Evolutionary conservation across 768 basidiomycete species (phyloP).

Genomic region (Hirschioporus abietinus): DNA sequence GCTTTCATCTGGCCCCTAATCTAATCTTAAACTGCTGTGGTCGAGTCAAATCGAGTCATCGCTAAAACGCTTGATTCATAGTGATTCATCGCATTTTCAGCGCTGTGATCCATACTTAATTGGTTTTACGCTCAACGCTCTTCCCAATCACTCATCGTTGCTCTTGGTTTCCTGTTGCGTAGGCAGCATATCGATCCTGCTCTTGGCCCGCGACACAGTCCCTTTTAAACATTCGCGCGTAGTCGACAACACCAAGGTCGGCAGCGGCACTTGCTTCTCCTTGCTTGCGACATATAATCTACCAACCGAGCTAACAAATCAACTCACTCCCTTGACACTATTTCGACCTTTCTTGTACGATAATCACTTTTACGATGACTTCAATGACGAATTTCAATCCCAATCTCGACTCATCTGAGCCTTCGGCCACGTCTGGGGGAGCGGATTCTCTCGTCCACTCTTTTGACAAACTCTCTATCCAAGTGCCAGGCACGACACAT

Average conservation of each 20-base stretch:
- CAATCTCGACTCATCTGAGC: not conserved
- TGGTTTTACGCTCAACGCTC: not conserved
- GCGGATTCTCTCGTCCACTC: not conserved
- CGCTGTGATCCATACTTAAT: not conserved
- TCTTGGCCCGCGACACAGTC: not conserved
- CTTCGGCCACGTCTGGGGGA: not conserved
- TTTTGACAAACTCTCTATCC: not conserved
- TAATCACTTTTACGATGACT: not conserved
- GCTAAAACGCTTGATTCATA: not conserved
- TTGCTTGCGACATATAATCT: not conserved
- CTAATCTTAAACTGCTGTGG: not conserved
- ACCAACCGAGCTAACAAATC: not conserved
- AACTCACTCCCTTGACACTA: not conserved
- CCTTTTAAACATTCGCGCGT: not conserved
- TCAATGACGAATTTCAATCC: not conserved
- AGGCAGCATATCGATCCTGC: not conserved
- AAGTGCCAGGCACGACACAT: not conserved
- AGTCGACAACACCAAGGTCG: not conserved
- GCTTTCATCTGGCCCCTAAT: not conserved
- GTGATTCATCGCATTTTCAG: not conserved
- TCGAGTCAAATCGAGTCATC: not conserved
- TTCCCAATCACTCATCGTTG: not conserved
- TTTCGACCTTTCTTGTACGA: not conserved
- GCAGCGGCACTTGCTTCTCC: not conserved
- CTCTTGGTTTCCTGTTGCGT: not conserved